Percentiles rank a stretch among this genome's conserved stretches.
Conservation (phyloP, 371 early-diverging fungal genomes). For the Capillidium heterosporum region DNA sequence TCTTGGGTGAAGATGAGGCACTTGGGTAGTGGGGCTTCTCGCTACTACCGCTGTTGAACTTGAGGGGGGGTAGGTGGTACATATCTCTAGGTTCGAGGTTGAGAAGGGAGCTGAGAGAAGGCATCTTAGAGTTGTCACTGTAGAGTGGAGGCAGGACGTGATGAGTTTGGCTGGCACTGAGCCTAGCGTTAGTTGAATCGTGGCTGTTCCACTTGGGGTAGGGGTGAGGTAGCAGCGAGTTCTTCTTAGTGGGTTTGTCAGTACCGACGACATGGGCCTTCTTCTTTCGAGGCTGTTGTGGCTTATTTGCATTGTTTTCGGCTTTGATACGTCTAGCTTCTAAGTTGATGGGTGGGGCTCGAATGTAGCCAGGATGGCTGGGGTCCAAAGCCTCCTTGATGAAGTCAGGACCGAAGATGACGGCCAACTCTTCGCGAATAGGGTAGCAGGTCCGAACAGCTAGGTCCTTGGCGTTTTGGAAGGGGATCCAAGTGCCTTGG, state of each 20-base stretch:
- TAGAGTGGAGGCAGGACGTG: not conserved
- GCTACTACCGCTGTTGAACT: constrained; percentile 7
- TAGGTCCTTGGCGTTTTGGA: constrained; percentile 28
- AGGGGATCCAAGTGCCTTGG: constrained; percentile 57
- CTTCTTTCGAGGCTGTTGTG: too few species aligned
- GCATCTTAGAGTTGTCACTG: too few species aligned
- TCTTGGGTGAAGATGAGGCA: constrained; percentile 4
- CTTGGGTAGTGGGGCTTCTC: too few species aligned
- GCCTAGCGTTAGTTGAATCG: not conserved
- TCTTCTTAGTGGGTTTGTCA: constrained; percentile 11
- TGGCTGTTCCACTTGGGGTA: not conserved
- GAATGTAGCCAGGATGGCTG: constrained; percentile 20
- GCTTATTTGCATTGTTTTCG: too few species aligned
- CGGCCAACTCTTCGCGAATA: constrained; percentile 33
- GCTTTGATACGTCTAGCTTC: constrained; percentile 11
- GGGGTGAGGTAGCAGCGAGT: constrained; percentile 9
- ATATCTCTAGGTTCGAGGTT: not conserved
- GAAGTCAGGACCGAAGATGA: constrained; percentile 37
- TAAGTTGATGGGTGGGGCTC: constrained; percentile 13
- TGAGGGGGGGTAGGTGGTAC: constrained; percentile 2
- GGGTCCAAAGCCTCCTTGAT: constrained; percentile 28
- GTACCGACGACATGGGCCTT: constrained; percentile 10
- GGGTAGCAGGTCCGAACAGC: constrained; percentile 32
- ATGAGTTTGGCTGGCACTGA: not conserved
- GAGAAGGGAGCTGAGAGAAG: not conserved